phyloP scores from a whole-genome alignment of 2,329 filamentous ascomycete species.

The Fusarium coicis region DNA sequence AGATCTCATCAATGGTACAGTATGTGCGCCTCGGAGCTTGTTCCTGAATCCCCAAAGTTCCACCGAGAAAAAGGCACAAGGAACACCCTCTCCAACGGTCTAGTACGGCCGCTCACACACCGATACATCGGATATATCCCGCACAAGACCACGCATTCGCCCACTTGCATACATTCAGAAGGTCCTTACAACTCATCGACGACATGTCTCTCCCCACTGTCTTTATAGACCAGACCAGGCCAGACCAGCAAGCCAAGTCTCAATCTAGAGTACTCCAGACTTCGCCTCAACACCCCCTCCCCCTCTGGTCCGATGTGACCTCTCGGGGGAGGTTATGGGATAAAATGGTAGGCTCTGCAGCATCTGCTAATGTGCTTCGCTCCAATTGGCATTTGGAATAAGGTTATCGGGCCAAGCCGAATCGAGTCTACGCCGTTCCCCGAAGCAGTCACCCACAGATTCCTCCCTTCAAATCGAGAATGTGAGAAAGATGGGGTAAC shows the following conservation, averaged over 20 bases:
- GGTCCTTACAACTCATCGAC: background rate
- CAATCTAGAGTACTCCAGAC: conserved; percentile 16
- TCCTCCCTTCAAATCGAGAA: conserved; percentile 15
- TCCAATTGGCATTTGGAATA: conserved; percentile 33
- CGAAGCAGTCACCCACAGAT: conserved; percentile 8
- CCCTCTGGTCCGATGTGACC: conserved; percentile 10
- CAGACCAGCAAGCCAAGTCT: conserved; percentile 16
- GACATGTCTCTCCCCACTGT: background rate
- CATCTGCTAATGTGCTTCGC: conserved; percentile 19
- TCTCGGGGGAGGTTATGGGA: background rate
- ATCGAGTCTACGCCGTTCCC: conserved; percentile 19
- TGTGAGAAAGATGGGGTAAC: conserved; percentile 1
- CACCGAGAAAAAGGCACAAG: conserved; percentile 3
- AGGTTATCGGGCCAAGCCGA: conserved; percentile 37
- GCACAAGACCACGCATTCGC: conserved; percentile 17
- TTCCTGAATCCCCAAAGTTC: conserved; percentile 25
- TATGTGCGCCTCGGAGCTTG: background rate
- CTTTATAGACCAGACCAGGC: background rate
- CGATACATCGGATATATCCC: conserved; percentile 16
- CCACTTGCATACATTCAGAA: conserved; percentile 15
- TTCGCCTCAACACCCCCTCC: conserved; percentile 9
- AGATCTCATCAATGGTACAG: background rate
- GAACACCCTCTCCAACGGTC: conserved; percentile 13
- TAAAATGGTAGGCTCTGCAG: conserved; percentile 11
- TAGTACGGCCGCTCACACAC: conserved; percentile 10